A percentile compares a stretch with the other conserved stretches of the same genome.
Conservation (phyloP, 139 green algal species). For the Coccomyxa sp. region DNA sequence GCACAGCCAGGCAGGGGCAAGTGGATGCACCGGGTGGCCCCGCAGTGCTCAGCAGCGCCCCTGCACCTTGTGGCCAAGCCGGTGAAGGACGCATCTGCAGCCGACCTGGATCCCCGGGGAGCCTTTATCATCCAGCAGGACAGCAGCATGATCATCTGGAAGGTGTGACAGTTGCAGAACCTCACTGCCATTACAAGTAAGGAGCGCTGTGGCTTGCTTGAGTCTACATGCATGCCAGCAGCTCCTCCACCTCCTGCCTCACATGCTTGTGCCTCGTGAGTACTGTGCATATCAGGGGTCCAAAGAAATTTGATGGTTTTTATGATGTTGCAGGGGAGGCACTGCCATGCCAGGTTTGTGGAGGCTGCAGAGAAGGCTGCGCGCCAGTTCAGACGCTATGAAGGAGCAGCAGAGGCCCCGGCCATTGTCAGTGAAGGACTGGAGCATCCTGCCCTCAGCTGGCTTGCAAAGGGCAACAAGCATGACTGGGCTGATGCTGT, state of each 20-base stretch:
- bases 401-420: neutral
- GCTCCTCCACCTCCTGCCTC: too few species aligned
- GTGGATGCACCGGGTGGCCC: slow-evolving; percentile 66
- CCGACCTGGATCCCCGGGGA: slow-evolving; percentile 55
- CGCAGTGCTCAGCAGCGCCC: slow-evolving; percentile 60
- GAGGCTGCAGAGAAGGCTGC: neutral
- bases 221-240: too few species aligned
- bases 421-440: neutral
- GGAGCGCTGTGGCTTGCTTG: too few species aligned
- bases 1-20: slow-evolving; percentile 12
- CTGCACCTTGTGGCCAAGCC: slow-evolving; percentile 55
- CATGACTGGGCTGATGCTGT: too few species aligned
- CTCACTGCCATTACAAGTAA: too few species aligned
- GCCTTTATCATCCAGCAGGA: slow-evolving; percentile 49
- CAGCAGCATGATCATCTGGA: neutral
- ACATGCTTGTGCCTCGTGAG: too few species aligned
- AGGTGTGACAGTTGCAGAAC: too few species aligned
- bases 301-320: too few species aligned
- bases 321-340: neutral
- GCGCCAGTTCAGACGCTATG: neutral
- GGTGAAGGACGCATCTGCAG: slow-evolving; percentile 16
- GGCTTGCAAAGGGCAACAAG: too few species aligned
- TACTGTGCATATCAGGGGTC: too few species aligned
- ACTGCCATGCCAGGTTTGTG: neutral
- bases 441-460: too few species aligned